phyloP scores from a whole-genome alignment of 441 rosid genomes.

The Populus hybrid region DNA sequence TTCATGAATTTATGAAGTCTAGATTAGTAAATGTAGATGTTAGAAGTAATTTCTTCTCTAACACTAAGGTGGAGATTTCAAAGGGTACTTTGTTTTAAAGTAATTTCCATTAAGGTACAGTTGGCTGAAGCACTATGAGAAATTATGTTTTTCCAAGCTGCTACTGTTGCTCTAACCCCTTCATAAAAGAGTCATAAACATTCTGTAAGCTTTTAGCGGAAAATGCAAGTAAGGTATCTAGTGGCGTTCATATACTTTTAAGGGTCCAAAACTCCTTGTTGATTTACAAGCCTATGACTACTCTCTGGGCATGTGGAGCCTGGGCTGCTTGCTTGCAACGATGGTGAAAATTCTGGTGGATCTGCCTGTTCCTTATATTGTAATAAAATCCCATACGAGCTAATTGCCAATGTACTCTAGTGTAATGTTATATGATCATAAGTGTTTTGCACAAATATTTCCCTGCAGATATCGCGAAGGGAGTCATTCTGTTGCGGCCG shows the following conservation, averaged over 20 bases:
- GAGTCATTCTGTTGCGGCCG: constrained; percentile 96
- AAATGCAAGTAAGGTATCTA: constrained; percentile 12
- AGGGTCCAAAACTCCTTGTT: no score
- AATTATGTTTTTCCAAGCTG: background rate
- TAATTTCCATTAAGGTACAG: background rate
- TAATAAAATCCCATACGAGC: background rate
- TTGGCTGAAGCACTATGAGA: background rate
- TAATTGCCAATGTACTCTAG: background rate
- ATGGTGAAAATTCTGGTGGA: constrained; percentile 54
- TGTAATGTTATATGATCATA: background rate
- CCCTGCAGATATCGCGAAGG: constrained; percentile 69
- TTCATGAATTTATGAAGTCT: constrained; percentile 4
- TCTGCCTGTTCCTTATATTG: background rate
- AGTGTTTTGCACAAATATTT: background rate
- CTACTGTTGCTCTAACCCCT: background rate
- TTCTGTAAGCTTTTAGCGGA: background rate
- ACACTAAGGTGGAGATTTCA: background rate
- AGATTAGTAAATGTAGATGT: background rate
- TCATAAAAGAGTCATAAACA: background rate
- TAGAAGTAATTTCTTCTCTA: background rate
- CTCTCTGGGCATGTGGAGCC: no score
- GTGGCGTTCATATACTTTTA: constrained; percentile 21
- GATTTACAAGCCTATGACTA: no score
- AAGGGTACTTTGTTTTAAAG: background rate
- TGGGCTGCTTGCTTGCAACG: constrained; percentile 52